Base-by-base conservation (phyloP, 169 alveolate genomes). In the Ichthyophthirius multifiliis region DNA sequence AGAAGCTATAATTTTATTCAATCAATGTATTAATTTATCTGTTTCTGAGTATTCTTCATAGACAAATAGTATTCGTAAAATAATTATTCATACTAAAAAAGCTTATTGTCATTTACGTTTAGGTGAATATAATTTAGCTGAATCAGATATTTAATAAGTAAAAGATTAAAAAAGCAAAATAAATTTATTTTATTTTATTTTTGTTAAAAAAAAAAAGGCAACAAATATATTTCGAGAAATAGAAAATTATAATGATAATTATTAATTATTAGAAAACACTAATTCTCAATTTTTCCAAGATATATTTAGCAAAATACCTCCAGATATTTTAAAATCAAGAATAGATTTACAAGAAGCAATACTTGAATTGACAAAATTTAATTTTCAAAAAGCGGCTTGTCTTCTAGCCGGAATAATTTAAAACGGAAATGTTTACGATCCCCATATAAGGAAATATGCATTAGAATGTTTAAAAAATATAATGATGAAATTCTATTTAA, bases 1-100 rank as follows among this genome's bases (percentile, higher is more conserved):
- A 23, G 76, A 81, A 73, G 55, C 65, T n/a, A 76, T 81, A 6
- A 55, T 43, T 37, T 43, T 65, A 16, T 81, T 73, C 43, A 64
- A 81, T 35, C n/a, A 67, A 12, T 67, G 77, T 16, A 67, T 67
- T 6, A n/a, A 41, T 16, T 30, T 67, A 18, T 67, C 77, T 16
- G 77, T 37, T 18, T 37, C 55, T 18, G 32, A 12, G 18, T 32
- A 67, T 7, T 23, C 46, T 10, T 67, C 77, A 9, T 18, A 67
- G 4, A 34, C 48, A 67, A 39, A 41, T 34, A 39, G n/a, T 0
- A 34, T 34, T 10, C 35, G 62, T 18, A 32, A 64, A 64, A 64
- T 32, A 32, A 41, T 67, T 16, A 67, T 34, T 67, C 9, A 35
- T 18, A 67, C 46, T 67, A 67, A 67, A 67, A 67, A 67, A 67